Conservation (phyloP, 2,329 filamentous ascomycete genomes). For the Stromatinia cepivora region DNA sequence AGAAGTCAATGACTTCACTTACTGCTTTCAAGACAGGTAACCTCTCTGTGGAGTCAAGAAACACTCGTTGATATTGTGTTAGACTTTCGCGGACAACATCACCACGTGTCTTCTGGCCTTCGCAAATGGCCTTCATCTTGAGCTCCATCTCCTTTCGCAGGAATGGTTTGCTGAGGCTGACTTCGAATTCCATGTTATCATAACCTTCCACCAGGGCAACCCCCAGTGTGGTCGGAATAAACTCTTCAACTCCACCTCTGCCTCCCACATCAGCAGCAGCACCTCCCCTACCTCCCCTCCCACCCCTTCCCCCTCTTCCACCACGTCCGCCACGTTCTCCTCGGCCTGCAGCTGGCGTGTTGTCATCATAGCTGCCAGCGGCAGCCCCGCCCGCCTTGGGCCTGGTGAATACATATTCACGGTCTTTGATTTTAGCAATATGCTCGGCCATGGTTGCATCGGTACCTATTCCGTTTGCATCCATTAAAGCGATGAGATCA, state of each 20-base stretch:
- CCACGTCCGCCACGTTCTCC: conserved; percentile 44
- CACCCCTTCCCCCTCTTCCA: conserved; percentile 45
- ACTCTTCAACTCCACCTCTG: conserved; percentile 67
- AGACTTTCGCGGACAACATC: conserved; percentile 81
- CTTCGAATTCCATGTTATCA: conserved; percentile 89
- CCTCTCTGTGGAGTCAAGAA: conserved; percentile 75
- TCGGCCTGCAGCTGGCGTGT: conserved; percentile 44
- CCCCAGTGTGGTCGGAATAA: conserved; percentile 89
- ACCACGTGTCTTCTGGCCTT: conserved; percentile 72
- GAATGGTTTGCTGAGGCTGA: conserved; percentile 92
- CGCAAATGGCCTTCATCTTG: conserved; percentile 96
- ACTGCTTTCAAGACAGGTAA: conserved; percentile 66
- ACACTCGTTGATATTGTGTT: conserved; percentile 83
- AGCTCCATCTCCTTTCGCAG: conserved; percentile 96
- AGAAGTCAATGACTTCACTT: conserved; percentile 42
- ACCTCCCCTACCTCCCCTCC: conserved; percentile 47
- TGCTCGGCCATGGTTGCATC: conserved; percentile 99
- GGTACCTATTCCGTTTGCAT: conserved; percentile 96
- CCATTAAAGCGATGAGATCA: conserved; percentile 94
- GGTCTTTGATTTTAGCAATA: conserved; percentile 90
- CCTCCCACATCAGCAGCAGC: conserved; percentile 45
- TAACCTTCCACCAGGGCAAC: conserved; percentile 93
- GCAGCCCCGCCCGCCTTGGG: conserved; percentile 45
- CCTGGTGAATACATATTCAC: conserved; percentile 77
- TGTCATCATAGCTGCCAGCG: conserved; percentile 36